Percentiles rank a stretch among this genome's conserved stretches.
phyloP scores from a whole-genome alignment of 768 basidiomycete species.

The Holtermanniella nyarrowii region DNA sequence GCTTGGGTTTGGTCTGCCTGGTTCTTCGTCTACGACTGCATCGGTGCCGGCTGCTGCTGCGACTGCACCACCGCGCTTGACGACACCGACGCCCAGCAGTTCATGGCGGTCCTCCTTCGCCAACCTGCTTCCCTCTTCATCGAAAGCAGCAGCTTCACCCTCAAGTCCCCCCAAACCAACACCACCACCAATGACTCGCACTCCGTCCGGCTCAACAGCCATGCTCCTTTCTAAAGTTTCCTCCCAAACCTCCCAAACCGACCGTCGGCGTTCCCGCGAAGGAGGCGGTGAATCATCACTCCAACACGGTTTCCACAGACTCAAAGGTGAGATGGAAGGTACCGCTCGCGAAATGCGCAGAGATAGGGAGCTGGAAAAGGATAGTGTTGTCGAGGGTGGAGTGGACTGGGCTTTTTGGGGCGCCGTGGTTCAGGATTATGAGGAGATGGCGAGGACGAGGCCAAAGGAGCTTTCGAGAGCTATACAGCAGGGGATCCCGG shows the following conservation, averaged over 20 bases:
- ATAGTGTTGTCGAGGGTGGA: neutral
- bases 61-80: neutral
- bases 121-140: constrained; percentile 18
- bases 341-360: constrained; percentile 34
- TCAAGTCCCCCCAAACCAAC: neutral
- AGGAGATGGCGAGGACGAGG: constrained; percentile 66
- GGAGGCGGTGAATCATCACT: constrained; percentile 25
- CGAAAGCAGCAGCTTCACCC: constrained; percentile 2
- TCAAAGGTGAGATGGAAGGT: constrained; percentile 33
- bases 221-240: constrained; percentile 7
- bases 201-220: neutral
- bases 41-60: constrained; percentile 2
- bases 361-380: constrained; percentile 10
- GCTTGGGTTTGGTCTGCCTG: constrained; percentile 17
- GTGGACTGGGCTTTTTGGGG: constrained; percentile 66
- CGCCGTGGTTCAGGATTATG: constrained; percentile 84
- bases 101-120: constrained; percentile 6
- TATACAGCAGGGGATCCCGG: constrained; percentile 85
- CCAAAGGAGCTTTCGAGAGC: constrained; percentile 73
- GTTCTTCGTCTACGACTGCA: neutral
- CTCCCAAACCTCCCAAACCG: constrained; percentile 21
- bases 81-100: constrained; percentile 5
- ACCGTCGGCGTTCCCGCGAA: constrained; percentile 25
- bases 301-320: constrained; percentile 33
- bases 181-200: neutral